Evolutionary conservation across 352 stramenopile genomes (phyloP).

Genomic region (Pythium volutum): DNA sequence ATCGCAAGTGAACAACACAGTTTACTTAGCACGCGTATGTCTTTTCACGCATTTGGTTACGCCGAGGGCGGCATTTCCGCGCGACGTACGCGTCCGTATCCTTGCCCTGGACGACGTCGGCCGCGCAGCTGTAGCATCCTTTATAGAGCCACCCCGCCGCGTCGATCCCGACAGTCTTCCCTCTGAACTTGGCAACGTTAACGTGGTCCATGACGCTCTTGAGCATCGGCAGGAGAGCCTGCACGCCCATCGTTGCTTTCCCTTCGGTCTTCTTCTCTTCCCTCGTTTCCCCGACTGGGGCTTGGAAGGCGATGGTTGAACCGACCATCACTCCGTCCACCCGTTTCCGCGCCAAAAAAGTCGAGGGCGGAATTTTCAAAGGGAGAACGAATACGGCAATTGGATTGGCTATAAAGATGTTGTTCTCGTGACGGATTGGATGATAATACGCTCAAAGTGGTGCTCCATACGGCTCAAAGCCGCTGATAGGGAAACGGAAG

Average conservation of each 20-base stretch:
- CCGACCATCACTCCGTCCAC: slow-evolving; percentile 20
- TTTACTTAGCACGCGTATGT: neutral
- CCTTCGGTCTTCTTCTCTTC: slow-evolving; percentile 4
- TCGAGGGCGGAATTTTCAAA: neutral
- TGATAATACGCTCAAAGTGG: slow-evolving; percentile 31
- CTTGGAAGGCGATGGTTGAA: slow-evolving; percentile 12
- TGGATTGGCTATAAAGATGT: slow-evolving; percentile 25
- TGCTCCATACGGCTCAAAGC: slow-evolving; percentile 70
- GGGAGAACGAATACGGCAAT: neutral
- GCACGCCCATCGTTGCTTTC: slow-evolving; percentile 33
- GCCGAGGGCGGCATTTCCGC: neutral
- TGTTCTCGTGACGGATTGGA: slow-evolving; percentile 27
- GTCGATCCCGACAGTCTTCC: slow-evolving; percentile 74
- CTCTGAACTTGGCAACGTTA: slow-evolving; percentile 73
- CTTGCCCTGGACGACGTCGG: slow-evolving; percentile 71
- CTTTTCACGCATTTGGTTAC: neutral
- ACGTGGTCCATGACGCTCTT: slow-evolving; percentile 74
- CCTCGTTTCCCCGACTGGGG: neutral
- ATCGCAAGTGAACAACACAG: neutral
- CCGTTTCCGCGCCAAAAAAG: slow-evolving; percentile 21
- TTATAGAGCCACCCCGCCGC: slow-evolving; percentile 87
- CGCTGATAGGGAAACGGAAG: slow-evolving; percentile 63
- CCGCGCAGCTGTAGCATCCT: slow-evolving; percentile 83
- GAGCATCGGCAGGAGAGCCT: slow-evolving; percentile 49
- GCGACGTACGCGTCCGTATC: slow-evolving; percentile 41